Base-by-base conservation (phyloP, 208 protist genomes). In the Trypanosomatidae sp. region DNA sequence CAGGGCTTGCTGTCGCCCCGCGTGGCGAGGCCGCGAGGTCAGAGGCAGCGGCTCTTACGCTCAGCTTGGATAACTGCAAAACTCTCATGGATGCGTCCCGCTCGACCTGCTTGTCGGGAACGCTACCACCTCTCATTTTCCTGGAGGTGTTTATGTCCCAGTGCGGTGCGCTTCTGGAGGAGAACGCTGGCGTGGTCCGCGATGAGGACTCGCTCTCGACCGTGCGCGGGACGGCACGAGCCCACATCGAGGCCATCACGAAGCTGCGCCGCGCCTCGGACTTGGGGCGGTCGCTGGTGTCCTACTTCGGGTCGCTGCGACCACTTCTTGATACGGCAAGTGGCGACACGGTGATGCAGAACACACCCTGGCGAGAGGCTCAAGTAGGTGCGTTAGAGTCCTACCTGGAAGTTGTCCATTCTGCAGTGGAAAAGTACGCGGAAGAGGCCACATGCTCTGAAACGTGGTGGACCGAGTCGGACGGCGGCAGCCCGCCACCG, bases 21-120 rank as follows among this genome's bases (percentile, higher is more conserved):
- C 28, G 13, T 10, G 68, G 19, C 41, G 55, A 41, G 25, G 28
- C 36, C 3, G n/a, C n/a, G 8, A 22, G 58, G 2, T 13, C 22
- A 13, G 44, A 47, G 47, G 13, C 39, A 10, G 8, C 66, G 12
- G 25, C 74, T 1, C 10, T 73, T 25, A 17, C 55, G 22, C 64
- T 80, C 7, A 73, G 53, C 3, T 8, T 80, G 76, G 66, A 76
- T 6, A 62, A 76, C 53, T 66, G 62, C 50, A 81, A 81, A 47
- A 36, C n/a, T 62, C 36, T 82, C 22, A 70, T 82, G 77, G 77
- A 82, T 55, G 72, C 52, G 22, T n/a, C 65, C 28, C 70, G 77
- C 3, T 47, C n/a, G 7, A 25, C 49, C 7, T 17, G 52, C 10
- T 15, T 62, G 39, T 28, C 25, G 1, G 10, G 67, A 56, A 28